These are phyloP conservation scores for Gossypium davidsonii DNA, from an alignment of 441 rosid genomes.

Conservation along the genomic window DNA sequence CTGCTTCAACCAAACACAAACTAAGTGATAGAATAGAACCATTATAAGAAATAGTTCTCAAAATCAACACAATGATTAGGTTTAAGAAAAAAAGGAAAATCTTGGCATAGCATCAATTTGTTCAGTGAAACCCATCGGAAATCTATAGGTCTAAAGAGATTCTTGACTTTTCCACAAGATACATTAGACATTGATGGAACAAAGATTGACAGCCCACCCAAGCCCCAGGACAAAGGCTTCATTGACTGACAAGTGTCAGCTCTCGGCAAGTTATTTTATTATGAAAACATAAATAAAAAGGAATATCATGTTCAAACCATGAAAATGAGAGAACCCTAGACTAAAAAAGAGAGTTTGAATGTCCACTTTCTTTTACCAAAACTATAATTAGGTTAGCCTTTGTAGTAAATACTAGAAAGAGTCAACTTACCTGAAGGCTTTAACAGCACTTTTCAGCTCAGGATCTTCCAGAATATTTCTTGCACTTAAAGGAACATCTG, in stretches of 20 bases:
- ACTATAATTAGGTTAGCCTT: not conserved
- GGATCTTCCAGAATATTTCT: conserved; percentile 83
- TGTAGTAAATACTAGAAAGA: not conserved
- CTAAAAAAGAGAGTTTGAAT: not conserved
- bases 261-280: not conserved
- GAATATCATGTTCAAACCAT: not conserved
- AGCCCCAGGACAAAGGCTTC: not conserved
- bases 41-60: not conserved
- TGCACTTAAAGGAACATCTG: conserved; percentile 73
- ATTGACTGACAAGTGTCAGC: not conserved
- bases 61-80: not conserved
- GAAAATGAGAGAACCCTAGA: not conserved
- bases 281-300: not conserved
- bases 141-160: not conserved
- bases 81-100: not conserved
- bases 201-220: not conserved
- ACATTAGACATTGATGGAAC: not conserved
- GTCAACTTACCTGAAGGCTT: conserved; percentile 60
- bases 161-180: not conserved
- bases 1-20: not conserved
- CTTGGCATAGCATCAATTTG: not conserved
- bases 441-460: conserved; percentile 83
- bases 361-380: not conserved
- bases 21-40: not conserved
- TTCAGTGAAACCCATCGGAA: not conserved